These are phyloP conservation scores for Akebia trifoliata DNA, from an alignment of 164 flowering plant species.

Conservation along the genomic window DNA sequence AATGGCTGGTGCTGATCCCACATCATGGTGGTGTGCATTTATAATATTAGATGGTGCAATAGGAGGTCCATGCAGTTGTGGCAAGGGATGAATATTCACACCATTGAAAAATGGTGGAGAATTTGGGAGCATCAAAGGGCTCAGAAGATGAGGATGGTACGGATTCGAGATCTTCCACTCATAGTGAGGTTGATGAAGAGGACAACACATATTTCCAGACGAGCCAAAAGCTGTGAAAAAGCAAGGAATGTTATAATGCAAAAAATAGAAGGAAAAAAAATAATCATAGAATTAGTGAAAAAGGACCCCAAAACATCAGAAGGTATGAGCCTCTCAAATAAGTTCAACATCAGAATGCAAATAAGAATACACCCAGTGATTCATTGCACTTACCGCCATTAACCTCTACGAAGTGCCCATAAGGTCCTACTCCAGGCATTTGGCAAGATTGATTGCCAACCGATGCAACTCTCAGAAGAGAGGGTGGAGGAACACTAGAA, in stretches of 20 bases:
- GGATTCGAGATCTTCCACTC: conserved; percentile 52
- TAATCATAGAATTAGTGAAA: too few relatives aligned
- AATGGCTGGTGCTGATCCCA: conserved; percentile 83
- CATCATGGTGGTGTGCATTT: conserved; percentile 61
- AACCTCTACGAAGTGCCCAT: conserved; percentile 40
- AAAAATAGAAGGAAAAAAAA: neutral
- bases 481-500: conserved; percentile 51
- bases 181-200: conserved; percentile 50
- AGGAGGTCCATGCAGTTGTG: conserved; percentile 39
- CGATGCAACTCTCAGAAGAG: conserved; percentile 39
- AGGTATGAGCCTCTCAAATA: too few relatives aligned
- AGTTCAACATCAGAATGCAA: too few relatives aligned
- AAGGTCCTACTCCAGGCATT: conserved; percentile 33
- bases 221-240: conserved; percentile 42
- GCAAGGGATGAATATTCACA: conserved; percentile 34
- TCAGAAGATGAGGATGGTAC: conserved; percentile 43
- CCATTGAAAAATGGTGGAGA: conserved; percentile 73
- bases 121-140: conserved; percentile 59
- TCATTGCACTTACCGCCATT: conserved; percentile 40
- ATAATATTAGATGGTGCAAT: conserved; percentile 48
- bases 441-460: conserved; percentile 35
- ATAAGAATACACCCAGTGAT: neutral
- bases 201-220: conserved; percentile 54
- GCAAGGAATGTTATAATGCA: neutral
- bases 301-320: too few relatives aligned